Conservation (phyloP, 1,284 basidiomycete genomes). For the Peniophora sp. region DNA sequence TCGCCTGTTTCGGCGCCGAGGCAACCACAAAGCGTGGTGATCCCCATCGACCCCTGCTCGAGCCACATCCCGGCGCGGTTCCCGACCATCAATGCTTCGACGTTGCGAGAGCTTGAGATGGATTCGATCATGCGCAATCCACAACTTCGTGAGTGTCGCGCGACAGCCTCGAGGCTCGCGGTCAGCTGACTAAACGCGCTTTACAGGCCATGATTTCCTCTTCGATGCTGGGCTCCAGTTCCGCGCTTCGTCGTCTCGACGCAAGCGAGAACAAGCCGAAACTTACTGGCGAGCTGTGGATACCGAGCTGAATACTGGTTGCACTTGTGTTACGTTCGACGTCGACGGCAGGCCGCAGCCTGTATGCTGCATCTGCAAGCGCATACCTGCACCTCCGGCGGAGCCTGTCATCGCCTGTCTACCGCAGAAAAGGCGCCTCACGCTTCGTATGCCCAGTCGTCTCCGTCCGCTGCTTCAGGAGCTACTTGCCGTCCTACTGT, state of each 20-base stretch:
- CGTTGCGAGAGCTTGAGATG: constrained; percentile 80
- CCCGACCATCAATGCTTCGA: constrained; percentile 79
- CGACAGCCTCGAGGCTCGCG: constrained; percentile 7
- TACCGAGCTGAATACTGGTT: constrained; percentile 73
- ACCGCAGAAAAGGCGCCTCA: constrained; percentile 35
- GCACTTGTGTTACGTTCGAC: constrained; percentile 80
- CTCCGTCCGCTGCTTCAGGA: constrained; percentile 69
- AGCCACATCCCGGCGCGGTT: constrained; percentile 58
- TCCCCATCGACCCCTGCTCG: constrained; percentile 45
- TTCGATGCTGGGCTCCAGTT: constrained; percentile 78
- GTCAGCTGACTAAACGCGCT: constrained; percentile 8
- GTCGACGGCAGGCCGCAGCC: constrained; percentile 37
- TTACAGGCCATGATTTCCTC: constrained; percentile 83
- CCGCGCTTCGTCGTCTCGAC: constrained; percentile 60
- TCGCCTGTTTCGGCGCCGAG: constrained; percentile 11
- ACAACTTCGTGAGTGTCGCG: constrained; percentile 67
- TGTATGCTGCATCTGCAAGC: constrained; percentile 36
- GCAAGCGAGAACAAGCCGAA: constrained; percentile 71
- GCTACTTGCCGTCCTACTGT: constrained; percentile 75
- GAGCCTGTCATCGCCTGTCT: constrained; percentile 38
- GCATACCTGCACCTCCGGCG: constrained; percentile 29
- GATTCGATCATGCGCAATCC: constrained; percentile 83
- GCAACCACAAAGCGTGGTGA: constrained; percentile 16
- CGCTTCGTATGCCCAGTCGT: constrained; percentile 67
- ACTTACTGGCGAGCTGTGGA: constrained; percentile 82